Percentiles rank a stretch among this genome's conserved stretches.
phyloP scores from a whole-genome alignment of 2,329 filamentous ascomycete species.

The Shiraia sp. region DNA sequence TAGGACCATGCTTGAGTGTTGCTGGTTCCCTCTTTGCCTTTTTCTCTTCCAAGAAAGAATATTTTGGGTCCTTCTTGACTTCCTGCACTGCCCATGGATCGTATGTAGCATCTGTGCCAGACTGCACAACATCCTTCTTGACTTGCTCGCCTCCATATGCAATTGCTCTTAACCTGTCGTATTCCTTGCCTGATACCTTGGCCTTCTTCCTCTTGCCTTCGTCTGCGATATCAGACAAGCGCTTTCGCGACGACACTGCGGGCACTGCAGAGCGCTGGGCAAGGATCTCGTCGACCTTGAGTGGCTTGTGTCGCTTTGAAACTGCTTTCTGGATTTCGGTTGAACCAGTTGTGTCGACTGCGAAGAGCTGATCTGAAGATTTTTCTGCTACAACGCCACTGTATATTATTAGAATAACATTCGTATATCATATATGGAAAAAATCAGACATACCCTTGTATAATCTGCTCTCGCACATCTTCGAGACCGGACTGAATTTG shows the following conservation, averaged over 20 bases:
- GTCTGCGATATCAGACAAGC: slow-evolving; percentile 72
- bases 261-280: slow-evolving; percentile 80
- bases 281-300: slow-evolving; percentile 92
- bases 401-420: slow-evolving; percentile 16
- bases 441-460: slow-evolving; percentile 69
- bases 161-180: slow-evolving; percentile 74
- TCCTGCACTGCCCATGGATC: slow-evolving; percentile 75
- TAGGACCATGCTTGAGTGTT: slow-evolving; percentile 74
- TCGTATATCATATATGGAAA: not conserved
- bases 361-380: slow-evolving; percentile 80
- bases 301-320: slow-evolving; percentile 71
- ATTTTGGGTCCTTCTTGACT: slow-evolving; percentile 56
- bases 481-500: slow-evolving; percentile 83
- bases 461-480: slow-evolving; percentile 84
- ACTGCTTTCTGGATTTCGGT: slow-evolving; percentile 66
- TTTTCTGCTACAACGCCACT: slow-evolving; percentile 88
- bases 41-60: slow-evolving; percentile 69
- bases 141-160: slow-evolving; percentile 70
- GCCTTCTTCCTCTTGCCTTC: slow-evolving; percentile 71
- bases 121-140: slow-evolving; percentile 53
- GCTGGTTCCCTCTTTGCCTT: slow-evolving; percentile 71
- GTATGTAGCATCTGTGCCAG: slow-evolving; percentile 64
- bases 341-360: slow-evolving; percentile 76
- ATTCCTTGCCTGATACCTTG: slow-evolving; percentile 84
- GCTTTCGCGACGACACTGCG: slow-evolving; percentile 77